Evolutionary conservation across 2,329 filamentous ascomycete species (phyloP).

Genomic region (Daldinia sp.): DNA sequence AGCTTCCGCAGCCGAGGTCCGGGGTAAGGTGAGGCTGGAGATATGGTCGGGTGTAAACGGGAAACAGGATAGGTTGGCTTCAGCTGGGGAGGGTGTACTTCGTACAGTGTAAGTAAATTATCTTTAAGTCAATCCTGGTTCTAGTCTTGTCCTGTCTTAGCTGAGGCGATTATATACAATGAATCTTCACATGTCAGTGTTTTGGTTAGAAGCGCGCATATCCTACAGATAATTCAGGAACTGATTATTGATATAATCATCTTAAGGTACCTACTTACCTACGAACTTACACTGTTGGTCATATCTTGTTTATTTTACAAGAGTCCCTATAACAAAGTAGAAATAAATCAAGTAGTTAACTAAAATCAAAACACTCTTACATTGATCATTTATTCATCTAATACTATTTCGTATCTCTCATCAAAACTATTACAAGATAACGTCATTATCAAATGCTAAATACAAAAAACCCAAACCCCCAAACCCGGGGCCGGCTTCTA

Average conservation of each 20-base stretch:
- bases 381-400: background rate
- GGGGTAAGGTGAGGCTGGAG: slow-evolving; percentile 17
- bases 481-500: slow-evolving; percentile 22
- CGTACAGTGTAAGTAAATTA: slow-evolving; percentile 1
- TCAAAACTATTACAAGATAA: slow-evolving; percentile 9
- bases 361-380: background rate
- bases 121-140: background rate
- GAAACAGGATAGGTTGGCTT: slow-evolving; percentile 4
- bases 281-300: background rate
- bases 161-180: slow-evolving; percentile 8
- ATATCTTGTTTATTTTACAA: background rate
- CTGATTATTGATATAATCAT: background rate
- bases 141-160: background rate
- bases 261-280: no score
- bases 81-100: background rate
- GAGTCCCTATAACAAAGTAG: background rate
- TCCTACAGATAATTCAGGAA: background rate
- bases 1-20: slow-evolving; percentile 35
- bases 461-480: slow-evolving; percentile 8
- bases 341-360: background rate
- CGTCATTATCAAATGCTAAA: slow-evolving; percentile 47
- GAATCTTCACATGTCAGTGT: slow-evolving; percentile 35
- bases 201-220: background rate
- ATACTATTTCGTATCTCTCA: background rate
- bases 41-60: slow-evolving; percentile 29